Evolutionary conservation across 345 rosid genomes (phyloP).

Genomic region (Eucalyptus tenuipes): DNA sequence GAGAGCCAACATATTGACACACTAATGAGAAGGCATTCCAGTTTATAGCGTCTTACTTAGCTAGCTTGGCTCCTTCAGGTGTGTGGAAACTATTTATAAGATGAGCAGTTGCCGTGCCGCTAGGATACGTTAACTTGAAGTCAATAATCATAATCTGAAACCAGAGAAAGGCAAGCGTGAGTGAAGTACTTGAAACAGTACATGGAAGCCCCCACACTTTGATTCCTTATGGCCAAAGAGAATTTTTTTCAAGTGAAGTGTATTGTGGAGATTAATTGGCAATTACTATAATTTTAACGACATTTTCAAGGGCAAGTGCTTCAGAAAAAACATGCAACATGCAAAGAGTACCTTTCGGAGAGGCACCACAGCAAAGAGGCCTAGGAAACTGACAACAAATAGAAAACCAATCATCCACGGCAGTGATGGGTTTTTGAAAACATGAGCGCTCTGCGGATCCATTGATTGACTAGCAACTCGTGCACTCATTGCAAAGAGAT

Average conservation of each 20-base stretch:
- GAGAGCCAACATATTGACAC: neutral
- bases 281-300: neutral
- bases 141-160: constrained; percentile 10
- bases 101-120: constrained; percentile 11
- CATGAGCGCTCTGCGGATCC: neutral
- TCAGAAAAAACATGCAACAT: neutral
- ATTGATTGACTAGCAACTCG: neutral
- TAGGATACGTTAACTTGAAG: constrained; percentile 11
- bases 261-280: neutral
- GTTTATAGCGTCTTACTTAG: neutral
- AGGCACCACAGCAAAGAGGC: constrained; percentile 9
- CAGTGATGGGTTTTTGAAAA: neutral
- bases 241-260: neutral
- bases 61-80: constrained; percentile 9
- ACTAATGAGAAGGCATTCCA: neutral
- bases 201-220: neutral
- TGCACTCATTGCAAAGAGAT: neutral
- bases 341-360: constrained; percentile 3
- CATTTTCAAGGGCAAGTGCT: neutral
- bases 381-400: constrained; percentile 11
- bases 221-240: neutral
- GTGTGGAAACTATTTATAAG: constrained; percentile 14
- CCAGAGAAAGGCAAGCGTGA: neutral
- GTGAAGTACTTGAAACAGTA: neutral
- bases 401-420: constrained; percentile 9